Base-by-base conservation (phyloP, 1,284 basidiomycete genomes). In the Stygiomarasmius scandens region DNA sequence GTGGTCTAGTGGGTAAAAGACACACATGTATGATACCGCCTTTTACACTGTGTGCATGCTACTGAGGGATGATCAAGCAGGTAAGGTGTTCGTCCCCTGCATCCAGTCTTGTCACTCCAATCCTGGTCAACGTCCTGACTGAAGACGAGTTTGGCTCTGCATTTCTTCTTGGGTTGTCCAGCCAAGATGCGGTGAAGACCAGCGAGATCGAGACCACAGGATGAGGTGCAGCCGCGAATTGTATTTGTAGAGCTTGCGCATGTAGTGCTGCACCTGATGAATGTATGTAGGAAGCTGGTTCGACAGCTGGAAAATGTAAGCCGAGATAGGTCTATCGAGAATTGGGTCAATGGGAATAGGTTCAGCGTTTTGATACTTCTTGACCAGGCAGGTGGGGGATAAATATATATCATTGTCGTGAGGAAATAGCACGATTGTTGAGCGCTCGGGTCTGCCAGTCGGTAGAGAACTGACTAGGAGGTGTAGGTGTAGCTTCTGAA, bases 191-290 rank as follows among this genome's bases (percentile, higher is more conserved):
- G 86, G 71, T 92, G 90, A 49, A 92, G 70, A 12, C 89, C 86
- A 44, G 90, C 89, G 14, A 92, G 80, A 66, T 92, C 90, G 22
- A 92, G 75, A 10, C 90, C 90, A 63, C 86, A 92, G 1, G 85
- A 59, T 82, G 86, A 1, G 90, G 87, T 0, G 88, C 87, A 12
- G 92, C 87, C 6, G 87, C 85, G 67, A 93, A 92, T 68, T 92
- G 89, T 52, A 93, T 87, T 85, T 87, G 75, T 87, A 93, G 27
- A 93, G 72, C 73, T 92, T 93, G 63, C 90, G 86, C 89, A 93
- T 91, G 68, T 87, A 92, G 69, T 93, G 91, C 24, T 90, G 83
- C 11, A 92, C 89, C 69, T 91, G 90, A 11, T 86, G 82, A 46
- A 93, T 85, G 66, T 87, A 87, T 55, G 90, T 87, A 3, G 77